A percentile compares a stretch with the other conserved stretches of the same genome.
These are phyloP conservation scores for Leucaena leucocephala DNA, from an alignment of 306 rosid genomes.

Conservation along the genomic window DNA sequence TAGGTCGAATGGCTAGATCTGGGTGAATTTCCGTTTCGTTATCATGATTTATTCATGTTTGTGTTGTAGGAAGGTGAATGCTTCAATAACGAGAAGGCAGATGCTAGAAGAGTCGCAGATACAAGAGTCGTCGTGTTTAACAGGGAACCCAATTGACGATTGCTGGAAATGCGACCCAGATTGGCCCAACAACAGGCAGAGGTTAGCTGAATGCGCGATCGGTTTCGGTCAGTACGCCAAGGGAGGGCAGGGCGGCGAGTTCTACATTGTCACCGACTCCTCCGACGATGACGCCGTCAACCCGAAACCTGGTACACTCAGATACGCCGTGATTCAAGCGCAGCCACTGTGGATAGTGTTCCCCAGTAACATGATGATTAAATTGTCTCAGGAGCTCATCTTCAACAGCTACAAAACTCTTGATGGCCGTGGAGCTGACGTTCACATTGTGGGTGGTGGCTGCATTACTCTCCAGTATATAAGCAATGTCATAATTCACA, in stretches of 20 bases:
- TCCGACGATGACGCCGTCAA: slow-evolving; percentile 83
- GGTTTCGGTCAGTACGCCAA: slow-evolving; percentile 96
- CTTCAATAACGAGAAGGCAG: slow-evolving; percentile 72
- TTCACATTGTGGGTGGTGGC: slow-evolving; percentile 93
- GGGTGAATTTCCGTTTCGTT: neutral
- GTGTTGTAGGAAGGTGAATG: slow-evolving; percentile 75
- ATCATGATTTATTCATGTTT: neutral
- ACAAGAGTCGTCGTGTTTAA: slow-evolving; percentile 57
- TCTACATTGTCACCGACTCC: slow-evolving; percentile 78
- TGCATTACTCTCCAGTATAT: slow-evolving; percentile 91
- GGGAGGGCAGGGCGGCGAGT: slow-evolving; percentile 88
- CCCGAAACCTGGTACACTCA: slow-evolving; percentile 75
- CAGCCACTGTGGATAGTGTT: slow-evolving; percentile 93
- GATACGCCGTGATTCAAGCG: slow-evolving; percentile 79
- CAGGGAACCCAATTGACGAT: slow-evolving; percentile 95
- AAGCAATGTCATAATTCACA: slow-evolving; percentile 89
- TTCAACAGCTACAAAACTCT: slow-evolving; percentile 88
- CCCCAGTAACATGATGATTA: slow-evolving; percentile 85
- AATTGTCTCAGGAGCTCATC: slow-evolving; percentile 84
- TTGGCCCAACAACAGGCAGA: slow-evolving; percentile 86
- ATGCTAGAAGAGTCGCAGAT: slow-evolving; percentile 49
- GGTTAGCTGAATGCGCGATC: slow-evolving; percentile 86
- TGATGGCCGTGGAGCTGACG: slow-evolving; percentile 96
- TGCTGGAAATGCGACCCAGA: slow-evolving; percentile 99
- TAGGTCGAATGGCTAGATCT: slow-evolving; percentile 24